Percentiles rank a stretch among this genome's conserved stretches.
These are phyloP conservation scores for Pulicaria dysenterica DNA, from an alignment of 129 eudicot species.

Conservation along the genomic window DNA sequence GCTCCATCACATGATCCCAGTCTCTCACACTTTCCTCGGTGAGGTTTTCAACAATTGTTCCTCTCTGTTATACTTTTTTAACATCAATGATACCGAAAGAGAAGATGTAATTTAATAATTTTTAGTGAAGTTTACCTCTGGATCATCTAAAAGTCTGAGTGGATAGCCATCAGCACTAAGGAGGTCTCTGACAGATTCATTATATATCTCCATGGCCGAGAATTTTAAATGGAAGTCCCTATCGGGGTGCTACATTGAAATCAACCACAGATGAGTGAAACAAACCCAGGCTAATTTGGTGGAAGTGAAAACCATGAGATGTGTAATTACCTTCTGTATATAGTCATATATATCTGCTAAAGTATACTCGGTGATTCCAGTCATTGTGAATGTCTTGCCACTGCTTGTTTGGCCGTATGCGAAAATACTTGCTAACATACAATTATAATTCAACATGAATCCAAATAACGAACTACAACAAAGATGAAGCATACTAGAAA, in stretches of 20 bases:
- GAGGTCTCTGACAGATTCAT: slow-evolving; percentile 93
- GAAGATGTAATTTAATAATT: neutral
- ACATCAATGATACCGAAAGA: slow-evolving; percentile 17
- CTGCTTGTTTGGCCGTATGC: slow-evolving; percentile 99
- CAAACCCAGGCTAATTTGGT: neutral
- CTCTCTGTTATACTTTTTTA: slow-evolving; percentile 58
- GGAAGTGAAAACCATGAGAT: slow-evolving; percentile 14
- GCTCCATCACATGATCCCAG: slow-evolving; percentile 78
- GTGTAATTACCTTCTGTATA: slow-evolving; percentile 68
- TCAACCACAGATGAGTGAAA: slow-evolving; percentile 22
- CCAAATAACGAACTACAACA: slow-evolving; percentile 4
- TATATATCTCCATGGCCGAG: slow-evolving; percentile 96
- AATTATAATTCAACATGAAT: slow-evolving; percentile 6
- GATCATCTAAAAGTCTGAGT: slow-evolving; percentile 92
- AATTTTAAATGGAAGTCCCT: slow-evolving; percentile 81
- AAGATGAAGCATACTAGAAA: slow-evolving; percentile 18
- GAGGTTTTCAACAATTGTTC: slow-evolving; percentile 88
- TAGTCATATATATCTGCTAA: slow-evolving; percentile 85
- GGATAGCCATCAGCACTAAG: slow-evolving; percentile 69
- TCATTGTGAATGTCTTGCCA: slow-evolving; percentile 97
- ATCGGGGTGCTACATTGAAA: slow-evolving; percentile 67
- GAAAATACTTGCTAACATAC: slow-evolving; percentile 76
- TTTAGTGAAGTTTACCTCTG: slow-evolving; percentile 61
- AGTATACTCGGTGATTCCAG: slow-evolving; percentile 90
- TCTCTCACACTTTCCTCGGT: slow-evolving; percentile 83